A percentile compares a stretch with the other conserved stretches of the same genome.
Conservation (phyloP, 2,329 filamentous ascomycete genomes). For the Phaeosphaeria sp. region DNA sequence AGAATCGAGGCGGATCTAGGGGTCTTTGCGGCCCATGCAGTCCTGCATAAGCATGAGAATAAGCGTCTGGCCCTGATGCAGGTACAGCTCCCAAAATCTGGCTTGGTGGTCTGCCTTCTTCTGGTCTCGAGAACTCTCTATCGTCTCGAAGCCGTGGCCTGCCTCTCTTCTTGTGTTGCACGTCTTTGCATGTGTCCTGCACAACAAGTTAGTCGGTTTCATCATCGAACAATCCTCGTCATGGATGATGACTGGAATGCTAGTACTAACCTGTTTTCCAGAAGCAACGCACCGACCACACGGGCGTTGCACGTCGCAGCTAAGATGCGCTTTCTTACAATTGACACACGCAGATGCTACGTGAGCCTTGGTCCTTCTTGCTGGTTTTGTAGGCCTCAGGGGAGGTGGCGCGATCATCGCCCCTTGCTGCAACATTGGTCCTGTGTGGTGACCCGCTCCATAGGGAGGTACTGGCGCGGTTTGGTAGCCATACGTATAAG, state of each 20-base stretch:
- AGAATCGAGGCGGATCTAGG: constrained; percentile 30
- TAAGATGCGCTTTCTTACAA: constrained; percentile 82
- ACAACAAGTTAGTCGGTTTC: constrained; percentile 8
- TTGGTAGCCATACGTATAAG: constrained; percentile 41
- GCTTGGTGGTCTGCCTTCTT: constrained; percentile 36
- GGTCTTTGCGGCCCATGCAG: constrained; percentile 25
- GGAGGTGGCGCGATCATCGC: constrained; percentile 42
- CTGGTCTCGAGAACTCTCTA: constrained; percentile 41
- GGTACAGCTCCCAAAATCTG: constrained; percentile 33
- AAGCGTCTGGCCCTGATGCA: constrained; percentile 23
- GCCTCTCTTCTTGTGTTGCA: constrained; percentile 85
- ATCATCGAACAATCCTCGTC: not conserved
- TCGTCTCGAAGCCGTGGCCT: constrained; percentile 75
- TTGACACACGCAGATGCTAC: constrained; percentile 85
- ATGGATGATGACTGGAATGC: constrained; percentile 1
- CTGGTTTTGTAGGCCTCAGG: constrained; percentile 40
- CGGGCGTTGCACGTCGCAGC: constrained; percentile 71
- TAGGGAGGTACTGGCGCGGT: constrained; percentile 31
- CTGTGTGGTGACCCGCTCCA: constrained; percentile 32
- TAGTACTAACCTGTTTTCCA: constrained; percentile 66
- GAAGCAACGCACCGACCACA: constrained; percentile 79
- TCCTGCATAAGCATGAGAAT: constrained; percentile 19
- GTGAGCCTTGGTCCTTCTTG: constrained; percentile 71
- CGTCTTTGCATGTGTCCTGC: constrained; percentile 79
- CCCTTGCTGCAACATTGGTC: constrained; percentile 40